Percentiles rank a stretch among this genome's conserved stretches.
Evolutionary conservation across 2,329 filamentous ascomycete species (phyloP).

Genomic region (Trichophyton equinum): DNA sequence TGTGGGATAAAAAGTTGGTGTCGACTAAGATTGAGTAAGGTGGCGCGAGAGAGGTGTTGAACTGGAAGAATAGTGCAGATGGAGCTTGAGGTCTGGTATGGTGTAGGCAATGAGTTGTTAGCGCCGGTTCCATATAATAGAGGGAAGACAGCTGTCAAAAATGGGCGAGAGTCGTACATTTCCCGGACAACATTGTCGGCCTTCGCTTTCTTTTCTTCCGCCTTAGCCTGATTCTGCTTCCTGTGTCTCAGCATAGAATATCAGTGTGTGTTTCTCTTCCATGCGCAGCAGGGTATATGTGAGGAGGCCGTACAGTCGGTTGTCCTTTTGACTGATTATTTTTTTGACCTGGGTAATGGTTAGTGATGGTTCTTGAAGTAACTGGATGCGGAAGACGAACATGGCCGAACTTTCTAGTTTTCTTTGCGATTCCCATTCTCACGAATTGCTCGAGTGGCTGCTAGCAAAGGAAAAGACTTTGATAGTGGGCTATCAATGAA

Average conservation of each 20-base stretch:
- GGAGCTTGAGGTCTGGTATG: conserved; percentile 56
- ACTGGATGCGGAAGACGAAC: conserved; percentile 26
- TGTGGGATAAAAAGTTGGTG: conserved; percentile 84
- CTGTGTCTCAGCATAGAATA: conserved; percentile 11
- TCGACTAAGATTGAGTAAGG: conserved; percentile 73
- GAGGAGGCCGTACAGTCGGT: conserved; percentile 40
- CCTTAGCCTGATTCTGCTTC: conserved; percentile 60
- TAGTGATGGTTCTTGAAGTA: not conserved
- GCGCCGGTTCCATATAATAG: conserved; percentile 4
- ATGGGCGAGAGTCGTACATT: conserved; percentile 36
- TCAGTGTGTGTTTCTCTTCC: not conserved
- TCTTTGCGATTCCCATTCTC: conserved; percentile 78
- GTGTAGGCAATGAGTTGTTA: not conserved
- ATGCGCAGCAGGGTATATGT: not conserved
- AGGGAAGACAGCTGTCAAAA: not conserved
- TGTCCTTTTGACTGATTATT: conserved; percentile 69
- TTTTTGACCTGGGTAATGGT: conserved; percentile 49
- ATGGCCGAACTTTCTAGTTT: conserved; percentile 78
- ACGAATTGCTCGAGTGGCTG: too few relatives aligned
- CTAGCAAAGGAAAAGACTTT: too few relatives aligned
- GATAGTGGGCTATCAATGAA: too few relatives aligned
- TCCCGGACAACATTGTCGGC: conserved; percentile 57
- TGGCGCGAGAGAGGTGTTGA: conserved; percentile 74
- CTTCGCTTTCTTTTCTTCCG: conserved; percentile 41
- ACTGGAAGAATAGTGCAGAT: conserved; percentile 74